Conservation (phyloP, 805 yeast genomes). For the Candida incommunis region DNA sequence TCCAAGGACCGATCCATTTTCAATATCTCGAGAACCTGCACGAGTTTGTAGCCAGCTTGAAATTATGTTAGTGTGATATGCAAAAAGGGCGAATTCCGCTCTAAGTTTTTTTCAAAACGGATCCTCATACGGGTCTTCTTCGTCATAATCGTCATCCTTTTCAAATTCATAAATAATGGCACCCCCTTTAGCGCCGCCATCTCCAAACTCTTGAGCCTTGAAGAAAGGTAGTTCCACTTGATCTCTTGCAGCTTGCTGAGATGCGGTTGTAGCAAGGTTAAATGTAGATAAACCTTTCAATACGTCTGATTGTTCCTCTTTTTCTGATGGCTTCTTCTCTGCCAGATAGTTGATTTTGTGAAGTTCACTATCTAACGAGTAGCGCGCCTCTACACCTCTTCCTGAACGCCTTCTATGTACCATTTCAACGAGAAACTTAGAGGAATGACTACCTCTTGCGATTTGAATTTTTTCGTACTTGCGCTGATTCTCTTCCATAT, state of each 20-base stretch:
- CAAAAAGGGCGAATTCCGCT: not conserved
- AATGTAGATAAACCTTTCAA: conserved; percentile 75
- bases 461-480: not conserved
- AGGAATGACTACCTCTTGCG: conserved; percentile 30
- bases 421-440: conserved; percentile 33
- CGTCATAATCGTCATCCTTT: conserved; percentile 95
- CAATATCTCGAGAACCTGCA: no score
- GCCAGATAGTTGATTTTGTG: conserved; percentile 29
- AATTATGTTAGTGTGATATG: not conserved
- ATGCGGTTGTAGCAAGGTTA: conserved; percentile 60
- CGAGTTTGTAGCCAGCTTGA: no score
- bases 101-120: conserved; percentile 42
- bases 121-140: conserved; percentile 95
- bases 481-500: not conserved
- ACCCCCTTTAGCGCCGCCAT: conserved; percentile 60
- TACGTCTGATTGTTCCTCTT: conserved; percentile 33
- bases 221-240: conserved; percentile 83
- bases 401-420: conserved; percentile 77
- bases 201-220: conserved; percentile 58
- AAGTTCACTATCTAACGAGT: conserved; percentile 32
- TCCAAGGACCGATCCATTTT: no score
- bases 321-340: conserved; percentile 17
- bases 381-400: conserved; percentile 46
- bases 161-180: conserved; percentile 94
- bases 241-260: conserved; percentile 65